Conservation (phyloP, 139 green algal genomes). For the Picocystis salinarum region DNA sequence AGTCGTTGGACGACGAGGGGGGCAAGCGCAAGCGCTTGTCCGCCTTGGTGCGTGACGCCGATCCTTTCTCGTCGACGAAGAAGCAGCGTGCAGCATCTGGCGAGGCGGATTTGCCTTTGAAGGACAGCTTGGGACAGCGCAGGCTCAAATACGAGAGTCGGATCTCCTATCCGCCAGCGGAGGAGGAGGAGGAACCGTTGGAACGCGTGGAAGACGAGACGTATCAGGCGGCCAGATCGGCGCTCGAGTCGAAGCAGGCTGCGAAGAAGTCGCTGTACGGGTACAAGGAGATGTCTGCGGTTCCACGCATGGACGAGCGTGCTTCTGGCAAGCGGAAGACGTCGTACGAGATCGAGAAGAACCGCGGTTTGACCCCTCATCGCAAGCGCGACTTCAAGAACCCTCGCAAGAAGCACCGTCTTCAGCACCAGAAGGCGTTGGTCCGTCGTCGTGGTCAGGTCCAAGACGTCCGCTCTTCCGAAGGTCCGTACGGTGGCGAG, state of each 20-base stretch:
- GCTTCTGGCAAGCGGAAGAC: slow-evolving; percentile 36
- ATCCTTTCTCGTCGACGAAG: slow-evolving; percentile 3
- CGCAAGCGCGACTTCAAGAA: slow-evolving; percentile 82
- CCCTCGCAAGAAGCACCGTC: slow-evolving; percentile 47
- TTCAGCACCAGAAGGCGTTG: slow-evolving; percentile 28
- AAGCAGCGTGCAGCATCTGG: slow-evolving; percentile 18
- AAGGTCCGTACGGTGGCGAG: slow-evolving; percentile 68
- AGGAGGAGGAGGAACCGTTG: slow-evolving; percentile 1
- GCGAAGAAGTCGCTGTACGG: background rate
- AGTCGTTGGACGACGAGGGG: slow-evolving; percentile 7
- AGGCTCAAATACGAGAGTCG: slow-evolving; percentile 37
- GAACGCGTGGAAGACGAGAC: background rate
- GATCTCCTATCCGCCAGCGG: slow-evolving; percentile 17
- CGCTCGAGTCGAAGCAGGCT: background rate
- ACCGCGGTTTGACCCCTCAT: slow-evolving; percentile 88
- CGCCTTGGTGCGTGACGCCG: slow-evolving; percentile 5
- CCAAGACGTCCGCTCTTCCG: slow-evolving; percentile 5
- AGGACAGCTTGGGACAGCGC: slow-evolving; percentile 44
- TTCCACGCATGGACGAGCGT: background rate
- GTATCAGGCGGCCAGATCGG: too few relatives aligned
- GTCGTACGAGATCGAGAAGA: slow-evolving; percentile 66
- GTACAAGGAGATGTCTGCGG: background rate
- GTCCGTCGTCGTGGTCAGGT: slow-evolving; percentile 75
- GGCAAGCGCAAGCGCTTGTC: background rate
- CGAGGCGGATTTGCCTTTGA: slow-evolving; percentile 41